Evolutionary conservation across 2,329 filamentous ascomycete genomes (phyloP).

Genomic region (Xylaria sp.): DNA sequence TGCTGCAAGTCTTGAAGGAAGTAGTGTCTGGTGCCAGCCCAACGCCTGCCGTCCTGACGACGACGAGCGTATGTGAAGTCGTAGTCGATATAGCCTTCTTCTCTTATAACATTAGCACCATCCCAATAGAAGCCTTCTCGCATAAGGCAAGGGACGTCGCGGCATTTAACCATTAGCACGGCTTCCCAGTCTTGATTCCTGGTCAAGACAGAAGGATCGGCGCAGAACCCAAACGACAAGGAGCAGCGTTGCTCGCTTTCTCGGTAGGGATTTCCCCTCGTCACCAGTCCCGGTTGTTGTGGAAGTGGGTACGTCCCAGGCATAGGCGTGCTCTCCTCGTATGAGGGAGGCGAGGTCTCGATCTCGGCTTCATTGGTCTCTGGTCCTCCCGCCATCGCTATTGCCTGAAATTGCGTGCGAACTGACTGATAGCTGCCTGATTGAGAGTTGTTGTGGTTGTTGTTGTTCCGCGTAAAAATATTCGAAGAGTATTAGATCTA

Average conservation of each 20-base stretch:
- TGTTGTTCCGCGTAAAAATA: no score
- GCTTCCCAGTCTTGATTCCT: not conserved
- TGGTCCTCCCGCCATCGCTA: not conserved
- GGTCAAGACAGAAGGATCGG: not conserved
- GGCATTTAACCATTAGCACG: not conserved
- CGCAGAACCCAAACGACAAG: not conserved
- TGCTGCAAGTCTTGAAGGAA: conserved; percentile 6
- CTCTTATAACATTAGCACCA: conserved; percentile 1
- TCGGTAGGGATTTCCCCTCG: not conserved
- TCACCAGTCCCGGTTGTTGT: not conserved
- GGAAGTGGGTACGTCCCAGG: not conserved
- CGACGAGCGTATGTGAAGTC: not conserved
- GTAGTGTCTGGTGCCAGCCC: not conserved
- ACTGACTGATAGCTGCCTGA: not conserved
- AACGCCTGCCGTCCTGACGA: not conserved
- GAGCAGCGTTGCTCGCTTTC: not conserved
- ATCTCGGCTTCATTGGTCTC: not conserved
- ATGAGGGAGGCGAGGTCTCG: not conserved
- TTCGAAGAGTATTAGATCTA: no score
- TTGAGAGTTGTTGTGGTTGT: not conserved
- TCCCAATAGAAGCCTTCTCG: conserved; percentile 23
- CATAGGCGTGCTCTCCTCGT: not conserved
- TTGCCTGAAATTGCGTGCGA: not conserved
- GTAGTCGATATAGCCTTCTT: conserved; percentile 1
- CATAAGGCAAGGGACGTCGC: conserved; percentile 17